A percentile compares a stretch with the other conserved stretches of the same genome.
Evolutionary conservation across 345 rosid species (phyloP).

Genomic region (Schrenkiella parvula): DNA sequence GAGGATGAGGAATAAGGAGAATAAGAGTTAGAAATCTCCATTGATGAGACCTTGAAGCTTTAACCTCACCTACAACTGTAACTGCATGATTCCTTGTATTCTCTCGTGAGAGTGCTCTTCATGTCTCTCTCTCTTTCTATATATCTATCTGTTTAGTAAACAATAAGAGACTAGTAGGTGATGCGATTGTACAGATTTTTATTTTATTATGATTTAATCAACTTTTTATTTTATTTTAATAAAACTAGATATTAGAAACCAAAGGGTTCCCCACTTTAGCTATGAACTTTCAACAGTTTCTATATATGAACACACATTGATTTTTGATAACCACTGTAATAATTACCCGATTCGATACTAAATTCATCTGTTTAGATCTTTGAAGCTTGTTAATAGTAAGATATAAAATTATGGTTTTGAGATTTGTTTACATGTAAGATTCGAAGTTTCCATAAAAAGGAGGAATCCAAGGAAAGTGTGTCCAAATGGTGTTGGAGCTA

Average conservation of each 20-base stretch:
- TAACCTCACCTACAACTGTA: conserved; percentile 12
- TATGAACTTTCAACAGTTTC: conserved; percentile 20
- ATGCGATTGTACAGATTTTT: conserved; percentile 6
- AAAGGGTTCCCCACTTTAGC: conserved; percentile 20
- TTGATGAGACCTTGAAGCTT: conserved; percentile 21
- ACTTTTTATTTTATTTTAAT: not conserved
- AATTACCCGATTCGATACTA: conserved; percentile 26
- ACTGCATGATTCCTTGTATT: conserved; percentile 14
- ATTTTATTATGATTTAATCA: conserved; percentile 2
- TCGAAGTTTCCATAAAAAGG: conserved; percentile 24
- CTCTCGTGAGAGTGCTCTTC: conserved; percentile 28
- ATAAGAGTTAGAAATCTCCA: conserved; percentile 26
- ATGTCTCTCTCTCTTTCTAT: conserved; percentile 24
- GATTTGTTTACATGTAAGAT: conserved; percentile 33
- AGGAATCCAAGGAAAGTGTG: conserved; percentile 27
- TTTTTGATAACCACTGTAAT: conserved; percentile 24
- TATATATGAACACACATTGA: conserved; percentile 23
- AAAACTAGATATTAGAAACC: not conserved
- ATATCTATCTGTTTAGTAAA: conserved; percentile 22
- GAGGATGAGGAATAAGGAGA: conserved; percentile 32
- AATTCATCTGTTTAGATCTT: conserved; percentile 5
- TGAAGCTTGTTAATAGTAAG: conserved; percentile 18
- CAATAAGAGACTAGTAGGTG: conserved; percentile 26
- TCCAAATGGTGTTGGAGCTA: conserved; percentile 28
- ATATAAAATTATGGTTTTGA: not conserved